These are phyloP conservation scores for Pulicaria dysenterica DNA, from an alignment of 129 eudicot genomes.

Conservation along the genomic window DNA sequence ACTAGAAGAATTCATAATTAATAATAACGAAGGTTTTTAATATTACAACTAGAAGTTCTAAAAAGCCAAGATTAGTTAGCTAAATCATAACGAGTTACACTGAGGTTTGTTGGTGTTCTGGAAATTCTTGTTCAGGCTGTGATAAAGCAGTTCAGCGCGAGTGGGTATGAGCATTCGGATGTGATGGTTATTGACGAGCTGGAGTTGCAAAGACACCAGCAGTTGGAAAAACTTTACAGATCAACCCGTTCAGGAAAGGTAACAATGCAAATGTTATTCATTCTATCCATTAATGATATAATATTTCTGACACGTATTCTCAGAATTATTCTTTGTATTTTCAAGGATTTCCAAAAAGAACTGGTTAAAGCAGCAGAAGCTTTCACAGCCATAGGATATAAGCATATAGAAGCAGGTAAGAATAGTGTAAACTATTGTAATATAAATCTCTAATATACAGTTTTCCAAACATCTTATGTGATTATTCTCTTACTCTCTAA, in stretches of 20 bases:
- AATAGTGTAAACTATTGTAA: constrained; percentile 24
- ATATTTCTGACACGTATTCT: neutral
- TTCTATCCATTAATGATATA: neutral
- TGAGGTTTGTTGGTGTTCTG: neutral
- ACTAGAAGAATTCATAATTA: no score
- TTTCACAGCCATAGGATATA: constrained; percentile 86
- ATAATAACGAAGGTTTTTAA: no score
- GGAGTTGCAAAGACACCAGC: constrained; percentile 95
- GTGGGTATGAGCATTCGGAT: constrained; percentile 92
- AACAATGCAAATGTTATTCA: constrained; percentile 27
- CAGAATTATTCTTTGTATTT: constrained; percentile 10
- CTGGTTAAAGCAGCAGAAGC: constrained; percentile 91
- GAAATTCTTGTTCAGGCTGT: constrained; percentile 67
- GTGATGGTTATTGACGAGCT: constrained; percentile 89
- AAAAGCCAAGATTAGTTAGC: no score
- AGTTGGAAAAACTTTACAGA: constrained; percentile 86
- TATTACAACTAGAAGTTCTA: no score
- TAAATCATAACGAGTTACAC: no score
- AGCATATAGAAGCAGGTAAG: constrained; percentile 91
- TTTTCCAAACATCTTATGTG: neutral
- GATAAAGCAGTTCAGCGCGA: constrained; percentile 84
- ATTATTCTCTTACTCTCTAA: neutral
- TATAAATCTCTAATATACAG: neutral
- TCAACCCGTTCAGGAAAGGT: constrained; percentile 97
- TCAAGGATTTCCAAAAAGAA: constrained; percentile 94